A percentile compares a stretch with the other conserved stretches of the same genome.
These are phyloP conservation scores for Ophiostoma ips DNA, from an alignment of 2,329 filamentous ascomycete species.

Conservation along the genomic window DNA sequence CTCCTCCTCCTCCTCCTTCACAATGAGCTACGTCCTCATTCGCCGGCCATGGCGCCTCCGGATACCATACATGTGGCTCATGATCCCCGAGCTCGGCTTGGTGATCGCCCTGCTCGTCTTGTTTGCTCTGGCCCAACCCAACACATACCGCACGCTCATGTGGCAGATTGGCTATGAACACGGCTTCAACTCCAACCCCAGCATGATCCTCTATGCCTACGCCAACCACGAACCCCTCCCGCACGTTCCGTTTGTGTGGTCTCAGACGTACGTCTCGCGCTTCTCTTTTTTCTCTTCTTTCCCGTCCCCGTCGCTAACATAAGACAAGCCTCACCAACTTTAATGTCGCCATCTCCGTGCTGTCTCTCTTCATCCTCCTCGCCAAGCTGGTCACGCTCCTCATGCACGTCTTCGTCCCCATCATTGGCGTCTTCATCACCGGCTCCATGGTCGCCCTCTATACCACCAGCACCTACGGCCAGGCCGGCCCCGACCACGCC, in stretches of 20 bases:
- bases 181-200: conserved; percentile 62
- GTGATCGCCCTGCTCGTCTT: conserved; percentile 54
- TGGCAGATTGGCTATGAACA: conserved; percentile 60
- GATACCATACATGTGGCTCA: conserved; percentile 46
- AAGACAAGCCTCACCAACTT: conserved; percentile 51
- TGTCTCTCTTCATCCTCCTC: conserved; percentile 63
- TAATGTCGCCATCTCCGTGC: conserved; percentile 63
- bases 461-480: conserved; percentile 51
- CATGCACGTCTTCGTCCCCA: conserved; percentile 56
- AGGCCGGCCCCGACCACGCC: conserved; percentile 58
- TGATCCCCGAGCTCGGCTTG: conserved; percentile 51
- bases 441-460: conserved; percentile 46
- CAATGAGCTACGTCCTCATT: conserved; percentile 40
- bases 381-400: conserved; percentile 55
- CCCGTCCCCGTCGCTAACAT: not conserved
- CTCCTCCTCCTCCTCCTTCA: not conserved
- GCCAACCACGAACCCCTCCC: conserved; percentile 55
- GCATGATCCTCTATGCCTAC: conserved; percentile 55
- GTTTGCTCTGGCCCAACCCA: conserved; percentile 59
- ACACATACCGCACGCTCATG: conserved; percentile 56
- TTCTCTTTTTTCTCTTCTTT: not conserved
- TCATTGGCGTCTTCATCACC: conserved; percentile 47
- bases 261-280: conserved; percentile 43
- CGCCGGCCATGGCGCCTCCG: conserved; percentile 44
- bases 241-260: conserved; percentile 57